Evolutionary conservation across 1,139 yeast species (phyloP).

Genomic region (Geotrichum europaeum): DNA sequence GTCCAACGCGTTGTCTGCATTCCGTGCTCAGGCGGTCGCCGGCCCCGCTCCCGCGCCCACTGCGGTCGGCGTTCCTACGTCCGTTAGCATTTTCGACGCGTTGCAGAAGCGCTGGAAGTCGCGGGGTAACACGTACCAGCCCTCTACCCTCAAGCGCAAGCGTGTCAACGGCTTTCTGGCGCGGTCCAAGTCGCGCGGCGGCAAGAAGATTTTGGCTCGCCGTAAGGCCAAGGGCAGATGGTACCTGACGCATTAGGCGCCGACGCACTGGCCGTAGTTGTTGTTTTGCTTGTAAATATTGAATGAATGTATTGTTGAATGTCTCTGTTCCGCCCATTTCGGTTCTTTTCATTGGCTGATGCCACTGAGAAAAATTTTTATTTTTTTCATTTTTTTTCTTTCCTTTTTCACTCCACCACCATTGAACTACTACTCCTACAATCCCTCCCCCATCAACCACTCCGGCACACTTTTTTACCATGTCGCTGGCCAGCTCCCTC

Average conservation of each 20-base stretch:
- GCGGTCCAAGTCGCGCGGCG: conserved; percentile 71
- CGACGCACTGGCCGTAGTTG: not conserved
- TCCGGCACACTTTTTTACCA: not conserved
- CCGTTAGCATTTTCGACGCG: conserved; percentile 34
- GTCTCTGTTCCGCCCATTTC: not conserved
- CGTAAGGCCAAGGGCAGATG: conserved; percentile 90
- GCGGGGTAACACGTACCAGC: conserved; percentile 93
- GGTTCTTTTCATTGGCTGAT: conserved; percentile 7
- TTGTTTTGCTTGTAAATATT: not conserved
- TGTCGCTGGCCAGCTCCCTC: conserved; percentile 8
- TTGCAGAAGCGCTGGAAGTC: conserved; percentile 59
- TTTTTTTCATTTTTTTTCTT: not conserved
- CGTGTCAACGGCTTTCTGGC: conserved; percentile 87
- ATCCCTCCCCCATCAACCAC: not conserved
- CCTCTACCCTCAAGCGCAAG: conserved; percentile 84
- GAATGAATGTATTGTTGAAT: not conserved
- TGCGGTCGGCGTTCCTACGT: conserved; percentile 15
- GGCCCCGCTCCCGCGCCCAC: conserved; percentile 17
- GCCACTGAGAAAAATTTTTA: conserved; percentile 1
- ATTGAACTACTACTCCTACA: not conserved
- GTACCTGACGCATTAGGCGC: conserved; percentile 68
- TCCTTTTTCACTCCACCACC: not conserved
- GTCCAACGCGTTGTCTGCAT: conserved; percentile 19
- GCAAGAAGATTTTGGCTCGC: conserved; percentile 71
- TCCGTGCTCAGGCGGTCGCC: conserved; percentile 17